A percentile compares a stretch with the other conserved stretches of the same genome.
These are phyloP conservation scores for Trifolium subterraneum DNA, from an alignment of 306 rosid species.

Conservation along the genomic window DNA sequence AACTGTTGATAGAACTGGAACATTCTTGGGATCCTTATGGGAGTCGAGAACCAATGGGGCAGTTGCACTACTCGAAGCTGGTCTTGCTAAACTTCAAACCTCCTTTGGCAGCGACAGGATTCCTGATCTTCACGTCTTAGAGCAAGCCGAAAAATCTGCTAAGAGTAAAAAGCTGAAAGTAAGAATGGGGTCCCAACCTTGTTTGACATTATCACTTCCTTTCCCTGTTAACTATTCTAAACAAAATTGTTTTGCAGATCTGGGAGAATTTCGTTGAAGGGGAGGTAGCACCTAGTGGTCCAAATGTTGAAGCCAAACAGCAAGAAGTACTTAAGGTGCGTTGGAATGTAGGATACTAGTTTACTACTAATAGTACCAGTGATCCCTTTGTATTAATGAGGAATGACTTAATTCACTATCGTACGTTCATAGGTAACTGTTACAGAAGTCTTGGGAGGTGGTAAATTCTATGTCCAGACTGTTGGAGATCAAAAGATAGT, in stretches of 20 bases:
- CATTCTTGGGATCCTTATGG: conserved; percentile 97
- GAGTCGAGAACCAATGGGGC: conserved; percentile 82
- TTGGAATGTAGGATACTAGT: conserved; percentile 26
- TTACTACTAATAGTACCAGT: conserved; percentile 19
- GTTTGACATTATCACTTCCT: conserved; percentile 4
- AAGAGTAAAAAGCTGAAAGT: conserved; percentile 83
- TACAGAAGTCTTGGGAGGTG: conserved; percentile 90
- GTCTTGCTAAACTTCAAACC: conserved; percentile 85
- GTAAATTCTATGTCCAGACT: conserved; percentile 86
- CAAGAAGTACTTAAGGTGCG: conserved; percentile 94
- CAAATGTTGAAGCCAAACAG: conserved; percentile 75
- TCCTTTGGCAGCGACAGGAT: conserved; percentile 91
- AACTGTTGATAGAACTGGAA: conserved; percentile 93
- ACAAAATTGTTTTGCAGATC: conserved; percentile 60
- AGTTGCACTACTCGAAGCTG: conserved; percentile 82
- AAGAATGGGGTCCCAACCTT: conserved; percentile 42
- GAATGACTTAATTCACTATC: conserved; percentile 41
- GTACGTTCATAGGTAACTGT: conserved; percentile 66
- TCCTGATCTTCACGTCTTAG: conserved; percentile 82
- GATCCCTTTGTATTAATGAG: conserved; percentile 27
- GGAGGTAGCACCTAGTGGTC: conserved; percentile 80
- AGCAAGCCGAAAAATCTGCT: conserved; percentile 90
- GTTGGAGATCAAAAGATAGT: conserved; percentile 88
- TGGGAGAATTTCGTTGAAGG: conserved; percentile 99
- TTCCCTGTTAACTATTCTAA: conserved; percentile 45